phyloP scores from a whole-genome alignment of 371 early-diverging fungal species.

The Apophysomyces sp. region DNA sequence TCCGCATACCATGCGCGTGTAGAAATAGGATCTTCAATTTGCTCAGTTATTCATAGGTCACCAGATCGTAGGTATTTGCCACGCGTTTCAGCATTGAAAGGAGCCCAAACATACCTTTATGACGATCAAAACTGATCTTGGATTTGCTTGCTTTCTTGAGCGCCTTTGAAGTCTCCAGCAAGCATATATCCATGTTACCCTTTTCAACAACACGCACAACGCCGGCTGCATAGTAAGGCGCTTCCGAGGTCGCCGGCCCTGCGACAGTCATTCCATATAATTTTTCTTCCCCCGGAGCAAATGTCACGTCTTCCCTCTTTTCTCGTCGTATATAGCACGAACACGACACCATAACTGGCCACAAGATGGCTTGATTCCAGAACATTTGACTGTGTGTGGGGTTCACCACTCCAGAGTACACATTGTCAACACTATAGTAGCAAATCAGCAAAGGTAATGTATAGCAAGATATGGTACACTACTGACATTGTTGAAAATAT shows the following conservation, averaged over 20 bases:
- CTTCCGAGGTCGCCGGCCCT: slow-evolving; percentile 3
- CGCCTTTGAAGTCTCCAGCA: slow-evolving; percentile 5
- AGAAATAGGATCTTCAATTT: slow-evolving; percentile 8
- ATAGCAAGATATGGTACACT: too few species aligned
- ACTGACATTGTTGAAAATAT: too few species aligned
- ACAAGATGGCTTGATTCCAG: neutral
- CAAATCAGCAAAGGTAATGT: too few species aligned
- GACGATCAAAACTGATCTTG: slow-evolving; percentile 8
- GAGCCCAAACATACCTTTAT: slow-evolving; percentile 20
- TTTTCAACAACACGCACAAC: neutral
- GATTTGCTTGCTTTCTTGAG: neutral
- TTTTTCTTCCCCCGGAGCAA: slow-evolving; percentile 5
- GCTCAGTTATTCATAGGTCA: slow-evolving; percentile 9
- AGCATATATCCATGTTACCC: slow-evolving; percentile 1
- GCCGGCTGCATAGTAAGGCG: slow-evolving; percentile 7
- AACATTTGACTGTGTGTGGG: too few species aligned
- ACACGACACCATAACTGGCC: neutral
- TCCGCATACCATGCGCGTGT: slow-evolving; percentile 10
- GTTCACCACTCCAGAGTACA: too few species aligned
- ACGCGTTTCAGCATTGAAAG: slow-evolving; percentile 17
- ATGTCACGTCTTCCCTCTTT: neutral
- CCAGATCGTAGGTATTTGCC: slow-evolving; percentile 11
- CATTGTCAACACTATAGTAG: too few species aligned
- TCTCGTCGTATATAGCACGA: neutral
- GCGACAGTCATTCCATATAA: slow-evolving; percentile 3